phyloP scores from a whole-genome alignment of 2,329 filamentous ascomycete genomes.

The Cladophialophora yegresii region DNA sequence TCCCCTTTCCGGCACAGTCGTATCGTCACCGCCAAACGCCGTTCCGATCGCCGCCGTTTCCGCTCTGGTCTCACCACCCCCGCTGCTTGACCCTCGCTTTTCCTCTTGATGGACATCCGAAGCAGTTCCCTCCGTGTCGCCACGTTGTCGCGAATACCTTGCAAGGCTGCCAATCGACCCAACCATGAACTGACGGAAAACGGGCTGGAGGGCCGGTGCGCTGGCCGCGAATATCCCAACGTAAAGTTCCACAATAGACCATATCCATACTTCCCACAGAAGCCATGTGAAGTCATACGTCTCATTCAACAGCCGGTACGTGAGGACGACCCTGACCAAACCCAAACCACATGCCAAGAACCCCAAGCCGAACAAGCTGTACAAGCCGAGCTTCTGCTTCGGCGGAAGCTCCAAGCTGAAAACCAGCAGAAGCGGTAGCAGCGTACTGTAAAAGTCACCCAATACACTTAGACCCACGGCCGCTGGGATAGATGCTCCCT shows the following conservation, averaged over 20 bases:
- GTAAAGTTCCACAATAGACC: conserved; percentile 39
- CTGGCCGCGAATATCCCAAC: conserved; percentile 39
- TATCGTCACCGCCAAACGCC: not conserved
- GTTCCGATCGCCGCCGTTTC: conserved; percentile 21
- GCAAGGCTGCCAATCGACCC: conserved; percentile 19
- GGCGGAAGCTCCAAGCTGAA: conserved; percentile 26
- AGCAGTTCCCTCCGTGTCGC: not conserved
- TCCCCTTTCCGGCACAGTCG: conserved; percentile 5
- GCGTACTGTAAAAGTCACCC: conserved; percentile 35
- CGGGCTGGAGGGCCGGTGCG: conserved; percentile 39
- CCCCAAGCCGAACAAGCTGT: conserved; percentile 31
- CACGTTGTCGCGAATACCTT: conserved; percentile 7
- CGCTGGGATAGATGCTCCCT: conserved; percentile 27
- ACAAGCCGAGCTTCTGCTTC: conserved; percentile 32
- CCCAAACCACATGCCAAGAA: conserved; percentile 32
- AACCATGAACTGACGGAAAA: conserved; percentile 31
- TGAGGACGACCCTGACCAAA: conserved; percentile 27
- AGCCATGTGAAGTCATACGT: conserved; percentile 33
- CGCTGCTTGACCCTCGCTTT: not conserved
- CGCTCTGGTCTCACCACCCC: not conserved
- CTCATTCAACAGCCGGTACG: conserved; percentile 27
- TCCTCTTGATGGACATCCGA: not conserved
- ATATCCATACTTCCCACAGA: conserved; percentile 37
- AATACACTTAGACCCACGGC: conserved; percentile 29
- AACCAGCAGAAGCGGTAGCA: conserved; percentile 33